Evolutionary conservation across 176 grass and related monocot genomes (phyloP).

Genomic region (Neostapfia colusana): DNA sequence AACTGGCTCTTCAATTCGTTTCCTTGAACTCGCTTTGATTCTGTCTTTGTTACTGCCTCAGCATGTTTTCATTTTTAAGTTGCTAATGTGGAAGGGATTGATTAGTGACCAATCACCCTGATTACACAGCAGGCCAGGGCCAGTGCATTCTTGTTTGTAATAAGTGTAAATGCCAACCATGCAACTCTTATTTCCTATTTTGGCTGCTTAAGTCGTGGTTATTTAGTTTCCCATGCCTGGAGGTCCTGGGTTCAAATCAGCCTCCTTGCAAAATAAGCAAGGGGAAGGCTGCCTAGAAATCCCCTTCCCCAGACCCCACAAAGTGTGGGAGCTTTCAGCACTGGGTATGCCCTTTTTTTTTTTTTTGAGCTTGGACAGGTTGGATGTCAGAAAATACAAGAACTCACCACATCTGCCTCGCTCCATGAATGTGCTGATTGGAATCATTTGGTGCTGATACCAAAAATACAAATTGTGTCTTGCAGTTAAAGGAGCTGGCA

Average conservation of each 20-base stretch:
- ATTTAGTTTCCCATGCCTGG: too few species aligned
- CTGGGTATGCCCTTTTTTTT: too few species aligned
- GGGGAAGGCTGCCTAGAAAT: too few species aligned
- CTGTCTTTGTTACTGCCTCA: neutral
- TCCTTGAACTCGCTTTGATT: neutral
- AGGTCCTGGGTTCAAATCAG: too few species aligned
- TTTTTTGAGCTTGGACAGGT: too few species aligned
- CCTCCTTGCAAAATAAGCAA: too few species aligned
- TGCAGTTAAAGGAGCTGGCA: neutral
- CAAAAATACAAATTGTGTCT: neutral
- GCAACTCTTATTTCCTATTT: conserved; percentile 17
- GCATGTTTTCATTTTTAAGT: neutral
- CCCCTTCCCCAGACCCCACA: too few species aligned
- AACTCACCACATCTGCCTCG: neutral
- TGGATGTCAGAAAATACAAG: neutral
- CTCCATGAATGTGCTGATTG: neutral
- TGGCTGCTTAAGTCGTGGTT: too few species aligned
- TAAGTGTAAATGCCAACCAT: conserved; percentile 26
- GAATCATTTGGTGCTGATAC: too few species aligned
- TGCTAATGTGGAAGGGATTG: conserved; percentile 11
- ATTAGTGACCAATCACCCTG: neutral
- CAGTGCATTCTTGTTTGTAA: conserved; percentile 18
- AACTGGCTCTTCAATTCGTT: neutral
- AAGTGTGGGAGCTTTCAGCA: too few species aligned
- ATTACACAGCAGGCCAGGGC: neutral